phyloP scores from a whole-genome alignment of 1,284 basidiomycete genomes.

The Marasmius oreades region DNA sequence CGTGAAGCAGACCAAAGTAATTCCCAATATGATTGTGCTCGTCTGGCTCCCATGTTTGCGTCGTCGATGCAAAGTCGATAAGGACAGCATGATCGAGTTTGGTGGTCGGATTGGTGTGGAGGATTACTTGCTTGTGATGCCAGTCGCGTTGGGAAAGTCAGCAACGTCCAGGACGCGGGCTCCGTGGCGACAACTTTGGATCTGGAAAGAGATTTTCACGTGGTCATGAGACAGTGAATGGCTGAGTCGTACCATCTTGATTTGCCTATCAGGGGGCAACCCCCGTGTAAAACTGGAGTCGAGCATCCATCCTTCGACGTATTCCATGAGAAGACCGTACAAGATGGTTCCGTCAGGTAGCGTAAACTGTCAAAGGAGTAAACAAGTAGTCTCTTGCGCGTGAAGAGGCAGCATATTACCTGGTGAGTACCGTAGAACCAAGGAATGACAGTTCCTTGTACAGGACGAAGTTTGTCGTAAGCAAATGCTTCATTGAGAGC shows the following conservation, averaged over 20 bases:
- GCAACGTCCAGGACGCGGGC: not conserved
- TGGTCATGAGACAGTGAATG: not conserved
- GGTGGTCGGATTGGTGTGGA: slow-evolving; percentile 14
- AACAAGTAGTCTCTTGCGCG: not conserved
- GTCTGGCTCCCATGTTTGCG: slow-evolving; percentile 15
- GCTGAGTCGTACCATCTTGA: not conserved
- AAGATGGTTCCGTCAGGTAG: slow-evolving; percentile 2
- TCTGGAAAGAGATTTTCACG: slow-evolving; percentile 1
- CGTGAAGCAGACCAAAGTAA: slow-evolving; percentile 14
- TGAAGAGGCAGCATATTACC: slow-evolving; percentile 11
- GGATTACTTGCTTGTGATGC: slow-evolving; percentile 17
- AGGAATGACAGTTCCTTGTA: slow-evolving; percentile 23
- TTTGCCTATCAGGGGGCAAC: not conserved
- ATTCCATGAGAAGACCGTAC: slow-evolving; percentile 3
- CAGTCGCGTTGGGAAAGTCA: slow-evolving; percentile 16
- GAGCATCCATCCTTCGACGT: not conserved
- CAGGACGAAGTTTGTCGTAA: slow-evolving; percentile 20
- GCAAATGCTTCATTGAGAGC: slow-evolving; percentile 18
- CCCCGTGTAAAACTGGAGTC: not conserved
- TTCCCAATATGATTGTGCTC: slow-evolving; percentile 15
- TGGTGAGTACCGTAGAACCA: slow-evolving; percentile 25
- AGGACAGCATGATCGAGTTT: slow-evolving; percentile 19
- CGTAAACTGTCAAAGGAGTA: not conserved
- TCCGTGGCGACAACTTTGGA: not conserved
- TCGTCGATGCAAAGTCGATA: slow-evolving; percentile 19